Evolutionary conservation across 257 asterid species (phyloP).

Genomic region (Henckelia pumila): DNA sequence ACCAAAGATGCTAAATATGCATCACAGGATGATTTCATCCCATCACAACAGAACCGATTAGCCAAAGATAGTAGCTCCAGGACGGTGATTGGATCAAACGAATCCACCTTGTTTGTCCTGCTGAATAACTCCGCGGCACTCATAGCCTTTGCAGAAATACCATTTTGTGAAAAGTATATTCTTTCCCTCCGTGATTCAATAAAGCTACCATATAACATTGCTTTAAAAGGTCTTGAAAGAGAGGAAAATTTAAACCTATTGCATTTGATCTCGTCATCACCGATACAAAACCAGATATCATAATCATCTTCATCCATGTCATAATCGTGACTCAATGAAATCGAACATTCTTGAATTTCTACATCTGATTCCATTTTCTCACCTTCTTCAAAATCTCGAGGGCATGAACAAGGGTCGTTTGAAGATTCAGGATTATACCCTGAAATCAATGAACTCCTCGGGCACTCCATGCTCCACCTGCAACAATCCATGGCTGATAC

Average conservation of each 20-base stretch:
- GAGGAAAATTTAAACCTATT: slow-evolving; percentile 68
- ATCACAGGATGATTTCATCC: slow-evolving; percentile 81
- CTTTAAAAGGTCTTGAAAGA: slow-evolving; percentile 74
- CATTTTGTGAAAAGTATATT: slow-evolving; percentile 66
- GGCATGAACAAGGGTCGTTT: slow-evolving; percentile 63
- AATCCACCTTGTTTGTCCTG: slow-evolving; percentile 56
- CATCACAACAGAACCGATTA: slow-evolving; percentile 82
- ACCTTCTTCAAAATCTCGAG: slow-evolving; percentile 29
- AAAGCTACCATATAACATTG: slow-evolving; percentile 81
- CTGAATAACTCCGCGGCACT: slow-evolving; percentile 77
- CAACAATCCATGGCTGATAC: slow-evolving; percentile 82
- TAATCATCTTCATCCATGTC: slow-evolving; percentile 42
- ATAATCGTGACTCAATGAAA: slow-evolving; percentile 44
- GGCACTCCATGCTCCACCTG: slow-evolving; percentile 84
- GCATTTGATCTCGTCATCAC: slow-evolving; percentile 84
- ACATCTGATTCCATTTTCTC: slow-evolving; percentile 23
- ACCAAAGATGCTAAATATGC: slow-evolving; percentile 64
- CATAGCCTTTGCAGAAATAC: slow-evolving; percentile 65
- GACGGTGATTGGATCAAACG: slow-evolving; percentile 57
- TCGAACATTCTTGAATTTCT: slow-evolving; percentile 60
- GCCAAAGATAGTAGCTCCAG: slow-evolving; percentile 72
- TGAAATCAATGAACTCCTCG: slow-evolving; percentile 47
- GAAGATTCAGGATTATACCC: slow-evolving; percentile 87
- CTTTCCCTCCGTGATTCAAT: slow-evolving; percentile 72
- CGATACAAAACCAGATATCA: slow-evolving; percentile 72